Evolutionary conservation across 352 stramenopile genomes (phyloP), one percentile per base, ranked within the genome.

Genomic region (Phytophthora pluvialis): DNA sequence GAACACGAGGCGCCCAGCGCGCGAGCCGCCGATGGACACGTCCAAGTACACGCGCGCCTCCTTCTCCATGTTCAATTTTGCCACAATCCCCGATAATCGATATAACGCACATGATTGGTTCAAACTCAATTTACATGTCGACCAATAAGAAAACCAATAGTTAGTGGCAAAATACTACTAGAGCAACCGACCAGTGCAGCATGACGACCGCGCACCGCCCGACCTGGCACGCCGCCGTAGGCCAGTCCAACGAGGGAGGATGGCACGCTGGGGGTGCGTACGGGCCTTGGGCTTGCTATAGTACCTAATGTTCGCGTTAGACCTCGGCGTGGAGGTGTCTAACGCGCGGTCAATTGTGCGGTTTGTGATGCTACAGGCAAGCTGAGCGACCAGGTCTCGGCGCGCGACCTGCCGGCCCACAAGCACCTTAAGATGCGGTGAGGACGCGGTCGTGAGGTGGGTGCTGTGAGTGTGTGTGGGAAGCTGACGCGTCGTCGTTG

Each of bases 11-110:
- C 85, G 81, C 8, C 83, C 85, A 0, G 60, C 76, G 48, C 68
- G 62, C 16, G 86, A 86, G 36, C 91, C 93, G 28, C 90, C 94
- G 50, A 98, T 98, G 15, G 78, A 94, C 39, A 99, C 90, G 53
- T 67, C 77, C 42, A 88, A 82, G 64, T 74, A 88, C 26, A 85
- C 78, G 31, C 53, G n/a, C 18, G 2, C 3, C 26, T 60, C 46
- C 44, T 67, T 67, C 44, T 39, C 72, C 66, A 74, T 72, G 25
- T 45, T 62, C 26, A 25, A 42, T 15, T 4, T 12, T 33, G 43
- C 21, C 21, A 33, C 7, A 8, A 8, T n/a, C n/a, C n/a, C n/a
- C n/a, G n/a, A n/a, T 45, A 8, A 28, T 36, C 38, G 26, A 26
- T 51, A 12, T 38, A 38, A 42, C 39, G 12, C 7, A 9, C 13